Evolutionary conservation across 306 rosid species (phyloP).

Genomic region (Glycyrrhiza uralensis): DNA sequence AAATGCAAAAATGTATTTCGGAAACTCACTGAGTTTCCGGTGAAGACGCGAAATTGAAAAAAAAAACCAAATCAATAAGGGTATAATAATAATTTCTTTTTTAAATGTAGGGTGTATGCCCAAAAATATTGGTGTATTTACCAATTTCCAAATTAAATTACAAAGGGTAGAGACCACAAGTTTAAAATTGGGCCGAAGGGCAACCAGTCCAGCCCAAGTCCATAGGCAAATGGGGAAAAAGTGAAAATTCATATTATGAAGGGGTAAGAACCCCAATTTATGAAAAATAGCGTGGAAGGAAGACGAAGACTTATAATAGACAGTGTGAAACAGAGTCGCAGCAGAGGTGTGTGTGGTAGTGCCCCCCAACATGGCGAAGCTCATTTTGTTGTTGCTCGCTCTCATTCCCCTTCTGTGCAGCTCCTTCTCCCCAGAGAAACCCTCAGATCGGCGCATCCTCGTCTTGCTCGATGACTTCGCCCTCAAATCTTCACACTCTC

Average conservation of each 20-base stretch:
- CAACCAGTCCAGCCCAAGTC: neutral
- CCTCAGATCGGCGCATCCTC: conserved; percentile 75
- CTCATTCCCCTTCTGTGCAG: conserved; percentile 53
- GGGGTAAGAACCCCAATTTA: neutral
- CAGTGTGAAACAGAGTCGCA: neutral
- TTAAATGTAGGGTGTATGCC: too few relatives aligned
- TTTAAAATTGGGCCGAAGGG: neutral
- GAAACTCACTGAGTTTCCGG: too few relatives aligned
- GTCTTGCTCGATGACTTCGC: conserved; percentile 88
- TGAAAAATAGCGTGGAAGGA: neutral
- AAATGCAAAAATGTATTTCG: too few relatives aligned
- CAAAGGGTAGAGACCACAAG: too few relatives aligned
- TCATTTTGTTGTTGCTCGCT: conserved; percentile 37
- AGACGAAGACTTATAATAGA: conserved; percentile 15
- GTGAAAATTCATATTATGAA: neutral
- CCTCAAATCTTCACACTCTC: conserved; percentile 80
- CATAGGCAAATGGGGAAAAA: neutral
- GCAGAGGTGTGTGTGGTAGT: neutral
- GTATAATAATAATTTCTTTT: too few relatives aligned
- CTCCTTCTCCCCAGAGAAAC: conserved; percentile 69
- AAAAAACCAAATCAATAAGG: too few relatives aligned
- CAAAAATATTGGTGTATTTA: too few relatives aligned
- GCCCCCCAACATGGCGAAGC: conserved; percentile 65
- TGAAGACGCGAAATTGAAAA: too few relatives aligned
- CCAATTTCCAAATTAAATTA: too few relatives aligned